Conservation (phyloP, 1,139 yeast species). For the Zygoascus sp. region DNA sequence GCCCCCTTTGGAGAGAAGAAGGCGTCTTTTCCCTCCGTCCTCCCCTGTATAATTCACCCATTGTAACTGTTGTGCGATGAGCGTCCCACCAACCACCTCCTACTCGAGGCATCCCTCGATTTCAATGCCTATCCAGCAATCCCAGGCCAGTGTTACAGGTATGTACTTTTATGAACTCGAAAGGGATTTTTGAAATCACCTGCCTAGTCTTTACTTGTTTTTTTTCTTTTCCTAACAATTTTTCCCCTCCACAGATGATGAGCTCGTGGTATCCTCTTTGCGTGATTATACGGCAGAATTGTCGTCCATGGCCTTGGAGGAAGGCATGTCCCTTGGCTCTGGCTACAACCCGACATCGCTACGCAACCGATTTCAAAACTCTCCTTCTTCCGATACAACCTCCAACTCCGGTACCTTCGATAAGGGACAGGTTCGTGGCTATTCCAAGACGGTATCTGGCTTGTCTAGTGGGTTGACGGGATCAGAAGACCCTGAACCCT, state of each 20-base stretch:
- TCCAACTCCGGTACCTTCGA: slow-evolving; percentile 1
- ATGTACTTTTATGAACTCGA: neutral
- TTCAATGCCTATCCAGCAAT: neutral
- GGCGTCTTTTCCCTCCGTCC: neutral
- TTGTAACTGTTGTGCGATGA: neutral
- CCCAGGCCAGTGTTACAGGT: neutral
- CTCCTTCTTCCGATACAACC: neutral
- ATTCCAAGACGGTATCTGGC: neutral
- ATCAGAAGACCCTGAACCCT: slow-evolving; percentile 13
- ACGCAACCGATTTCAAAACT: neutral
- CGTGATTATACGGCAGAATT: slow-evolving; percentile 63
- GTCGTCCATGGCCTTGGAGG: slow-evolving; percentile 55
- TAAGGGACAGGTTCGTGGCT: neutral
- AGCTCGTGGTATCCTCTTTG: slow-evolving; percentile 35
- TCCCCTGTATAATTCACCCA: neutral
- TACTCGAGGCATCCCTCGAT: slow-evolving; percentile 4
- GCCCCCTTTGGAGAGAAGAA: too few species aligned
- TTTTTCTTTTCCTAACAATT: neutral
- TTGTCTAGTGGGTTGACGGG: slow-evolving; percentile 1
- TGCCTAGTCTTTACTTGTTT: too few species aligned
- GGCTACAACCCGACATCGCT: neutral
- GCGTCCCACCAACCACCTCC: slow-evolving; percentile 4
- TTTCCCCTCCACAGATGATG: slow-evolving; percentile 1
- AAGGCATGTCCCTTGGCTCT: slow-evolving; percentile 26
- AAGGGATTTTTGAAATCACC: neutral